Evolutionary conservation across 2,329 filamentous ascomycete species (phyloP).

Genomic region (Cladosporium halotolerans): DNA sequence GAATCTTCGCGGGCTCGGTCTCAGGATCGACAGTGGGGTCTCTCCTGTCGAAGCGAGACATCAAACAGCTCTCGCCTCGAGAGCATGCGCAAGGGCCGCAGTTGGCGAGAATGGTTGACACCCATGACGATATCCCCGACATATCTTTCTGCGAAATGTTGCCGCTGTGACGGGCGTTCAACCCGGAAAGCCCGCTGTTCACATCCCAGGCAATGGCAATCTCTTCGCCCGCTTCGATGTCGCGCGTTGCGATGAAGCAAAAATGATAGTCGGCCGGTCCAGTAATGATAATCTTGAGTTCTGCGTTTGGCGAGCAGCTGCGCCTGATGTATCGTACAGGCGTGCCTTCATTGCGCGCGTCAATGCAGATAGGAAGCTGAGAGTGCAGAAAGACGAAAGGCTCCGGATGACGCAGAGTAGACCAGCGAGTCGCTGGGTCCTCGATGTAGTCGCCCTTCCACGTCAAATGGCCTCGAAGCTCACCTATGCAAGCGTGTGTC

Average conservation of each 20-base stretch:
- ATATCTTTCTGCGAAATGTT: conserved; percentile 21
- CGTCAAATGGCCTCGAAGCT: conserved; percentile 60
- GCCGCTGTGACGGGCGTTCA: conserved; percentile 14
- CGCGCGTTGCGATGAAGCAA: conserved; percentile 78
- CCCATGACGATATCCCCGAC: conserved; percentile 40
- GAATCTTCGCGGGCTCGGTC: conserved; percentile 25
- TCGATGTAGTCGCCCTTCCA: conserved; percentile 42
- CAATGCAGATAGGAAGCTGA: conserved; percentile 82
- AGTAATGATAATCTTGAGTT: conserved; percentile 77
- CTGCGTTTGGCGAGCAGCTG: conserved; percentile 87
- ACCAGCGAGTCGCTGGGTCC: conserved; percentile 43
- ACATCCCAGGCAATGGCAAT: conserved; percentile 56
- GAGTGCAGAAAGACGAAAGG: conserved; percentile 65
- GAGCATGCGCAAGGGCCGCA: conserved; percentile 76
- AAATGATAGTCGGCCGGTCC: conserved; percentile 78
- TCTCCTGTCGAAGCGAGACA: conserved; percentile 31
- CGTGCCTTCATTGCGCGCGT: conserved; percentile 82
- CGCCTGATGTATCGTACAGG: conserved; percentile 81
- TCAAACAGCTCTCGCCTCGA: conserved; percentile 29
- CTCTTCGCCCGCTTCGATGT: conserved; percentile 68
- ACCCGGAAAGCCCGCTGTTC: conserved; percentile 17
- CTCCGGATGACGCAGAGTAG: conserved; percentile 43
- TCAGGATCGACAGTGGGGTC: conserved; percentile 17
- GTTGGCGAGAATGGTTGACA: conserved; percentile 65
- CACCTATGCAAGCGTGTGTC: conserved; percentile 52